These are phyloP conservation scores for Tremella fuciformis DNA, from an alignment of 768 basidiomycete species.

Conservation along the genomic window DNA sequence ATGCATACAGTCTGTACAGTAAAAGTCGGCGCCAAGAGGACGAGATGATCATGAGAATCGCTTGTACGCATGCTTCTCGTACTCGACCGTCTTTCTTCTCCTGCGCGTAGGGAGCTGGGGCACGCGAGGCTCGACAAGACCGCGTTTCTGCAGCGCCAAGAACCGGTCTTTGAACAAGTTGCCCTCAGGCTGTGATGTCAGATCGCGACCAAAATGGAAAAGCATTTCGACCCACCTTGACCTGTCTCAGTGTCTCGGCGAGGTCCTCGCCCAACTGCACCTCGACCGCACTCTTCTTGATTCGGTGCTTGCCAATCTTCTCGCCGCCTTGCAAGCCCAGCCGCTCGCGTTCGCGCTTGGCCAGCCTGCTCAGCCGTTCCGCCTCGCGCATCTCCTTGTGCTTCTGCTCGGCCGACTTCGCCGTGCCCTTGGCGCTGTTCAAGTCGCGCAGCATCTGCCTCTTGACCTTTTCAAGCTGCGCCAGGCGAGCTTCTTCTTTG, in stretches of 20 bases:
- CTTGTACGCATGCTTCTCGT: slow-evolving; percentile 54
- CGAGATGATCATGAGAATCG: slow-evolving; percentile 40
- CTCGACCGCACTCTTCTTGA: slow-evolving; percentile 66
- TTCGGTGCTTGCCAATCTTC: slow-evolving; percentile 74
- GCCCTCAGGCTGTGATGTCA: slow-evolving; percentile 70
- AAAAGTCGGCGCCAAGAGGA: background rate
- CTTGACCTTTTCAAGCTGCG: slow-evolving; percentile 68
- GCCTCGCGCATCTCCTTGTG: slow-evolving; percentile 53
- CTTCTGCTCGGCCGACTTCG: slow-evolving; percentile 50
- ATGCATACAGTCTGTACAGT: no score
- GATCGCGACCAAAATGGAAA: background rate
- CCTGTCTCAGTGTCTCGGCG: slow-evolving; percentile 72
- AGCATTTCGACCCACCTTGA: slow-evolving; percentile 64
- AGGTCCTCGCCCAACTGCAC: slow-evolving; percentile 90
- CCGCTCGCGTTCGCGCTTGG: slow-evolving; percentile 57
- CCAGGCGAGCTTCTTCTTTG: slow-evolving; percentile 59
- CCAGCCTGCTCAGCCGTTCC: slow-evolving; percentile 54
- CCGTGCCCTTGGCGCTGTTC: slow-evolving; percentile 59
- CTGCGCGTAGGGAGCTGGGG: slow-evolving; percentile 59
- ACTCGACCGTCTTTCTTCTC: slow-evolving; percentile 42
- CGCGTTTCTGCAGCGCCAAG: slow-evolving; percentile 79
- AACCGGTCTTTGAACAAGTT: slow-evolving; percentile 89
- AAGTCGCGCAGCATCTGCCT: slow-evolving; percentile 64
- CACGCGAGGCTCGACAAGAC: slow-evolving; percentile 80
- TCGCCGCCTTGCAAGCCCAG: slow-evolving; percentile 66